A percentile compares a stretch with the other conserved stretches of the same genome.
These are phyloP conservation scores for Multifurca ochricompacta DNA, from an alignment of 768 basidiomycete genomes.

Conservation along the genomic window DNA sequence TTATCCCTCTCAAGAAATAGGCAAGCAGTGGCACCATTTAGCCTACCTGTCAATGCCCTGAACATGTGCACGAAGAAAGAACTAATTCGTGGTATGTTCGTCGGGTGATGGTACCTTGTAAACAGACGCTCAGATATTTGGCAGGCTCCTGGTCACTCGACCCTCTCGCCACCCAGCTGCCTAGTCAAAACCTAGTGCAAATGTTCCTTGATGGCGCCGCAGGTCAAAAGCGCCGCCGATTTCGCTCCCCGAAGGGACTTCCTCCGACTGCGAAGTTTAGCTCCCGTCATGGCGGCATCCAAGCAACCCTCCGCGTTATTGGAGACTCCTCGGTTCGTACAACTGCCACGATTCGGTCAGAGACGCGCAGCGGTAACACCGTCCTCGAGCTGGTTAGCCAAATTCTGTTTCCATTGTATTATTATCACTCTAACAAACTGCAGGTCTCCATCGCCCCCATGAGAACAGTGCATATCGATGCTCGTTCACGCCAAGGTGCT, in stretches of 20 bases:
- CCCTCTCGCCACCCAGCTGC: conserved; percentile 1
- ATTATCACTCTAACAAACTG: neutral
- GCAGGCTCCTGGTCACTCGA: conserved; percentile 17
- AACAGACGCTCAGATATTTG: neutral
- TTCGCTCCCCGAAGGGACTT: neutral
- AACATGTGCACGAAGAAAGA: conserved; percentile 1
- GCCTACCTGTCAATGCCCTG: conserved; percentile 10
- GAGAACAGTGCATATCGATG: conserved; percentile 7
- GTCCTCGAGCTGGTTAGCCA: conserved; percentile 13
- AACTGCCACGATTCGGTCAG: conserved; percentile 6
- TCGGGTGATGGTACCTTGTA: too few relatives aligned
- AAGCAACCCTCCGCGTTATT: conserved; percentile 2
- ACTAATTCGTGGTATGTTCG: conserved; percentile 10
- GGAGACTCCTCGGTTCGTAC: conserved; percentile 8
- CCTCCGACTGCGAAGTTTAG: conserved; percentile 7
- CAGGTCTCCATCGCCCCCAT: conserved; percentile 12
- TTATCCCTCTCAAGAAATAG: neutral
- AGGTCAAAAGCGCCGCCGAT: neutral
- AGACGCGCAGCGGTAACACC: conserved; percentile 7
- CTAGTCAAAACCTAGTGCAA: neutral
- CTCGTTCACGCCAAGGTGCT: conserved; percentile 1
- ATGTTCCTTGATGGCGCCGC: conserved; percentile 4
- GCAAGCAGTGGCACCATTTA: neutral
- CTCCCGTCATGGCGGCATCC: conserved; percentile 13
- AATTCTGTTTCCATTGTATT: neutral